Conservation (phyloP, 805 yeast genomes). For the Myxozyma sirexii region DNA sequence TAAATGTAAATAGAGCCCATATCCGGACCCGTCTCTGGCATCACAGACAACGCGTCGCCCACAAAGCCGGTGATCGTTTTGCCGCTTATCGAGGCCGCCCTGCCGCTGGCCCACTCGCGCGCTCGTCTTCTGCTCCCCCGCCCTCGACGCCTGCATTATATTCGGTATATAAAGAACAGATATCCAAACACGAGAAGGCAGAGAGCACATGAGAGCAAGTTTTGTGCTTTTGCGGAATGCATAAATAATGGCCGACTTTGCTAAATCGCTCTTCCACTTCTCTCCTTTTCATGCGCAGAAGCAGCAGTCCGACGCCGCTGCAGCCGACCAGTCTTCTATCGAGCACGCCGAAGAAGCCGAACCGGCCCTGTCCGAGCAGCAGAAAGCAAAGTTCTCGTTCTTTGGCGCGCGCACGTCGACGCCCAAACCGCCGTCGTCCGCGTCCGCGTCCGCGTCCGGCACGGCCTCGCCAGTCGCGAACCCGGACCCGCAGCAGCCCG, state of each 20-base stretch:
- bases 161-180: too few relatives aligned
- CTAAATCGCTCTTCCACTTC: conserved; percentile 34
- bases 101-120: not conserved
- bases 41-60: not conserved
- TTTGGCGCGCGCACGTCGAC: conserved; percentile 20
- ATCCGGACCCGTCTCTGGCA: not conserved
- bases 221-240: not conserved
- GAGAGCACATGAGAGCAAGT: too few relatives aligned
- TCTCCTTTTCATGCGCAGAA: conserved; percentile 25
- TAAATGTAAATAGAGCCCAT: not conserved
- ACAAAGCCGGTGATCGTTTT: not conserved
- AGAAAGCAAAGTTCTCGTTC: conserved; percentile 20
- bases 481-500: not conserved
- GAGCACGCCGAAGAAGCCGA: too few relatives aligned
- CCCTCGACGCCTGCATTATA: too few relatives aligned
- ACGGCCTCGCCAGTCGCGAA: conserved; percentile 10
- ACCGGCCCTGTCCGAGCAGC: too few relatives aligned
- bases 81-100: not conserved
- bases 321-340: too few relatives aligned
- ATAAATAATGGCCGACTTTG: conserved; percentile 32
- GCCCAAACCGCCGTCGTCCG: conserved; percentile 7
- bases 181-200: too few relatives aligned
- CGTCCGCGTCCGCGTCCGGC: conserved; percentile 7
- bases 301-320: not conserved
- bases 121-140: not conserved